phyloP scores from a whole-genome alignment of 1,139 yeast species.

The Ogataea hybrid region DNA sequence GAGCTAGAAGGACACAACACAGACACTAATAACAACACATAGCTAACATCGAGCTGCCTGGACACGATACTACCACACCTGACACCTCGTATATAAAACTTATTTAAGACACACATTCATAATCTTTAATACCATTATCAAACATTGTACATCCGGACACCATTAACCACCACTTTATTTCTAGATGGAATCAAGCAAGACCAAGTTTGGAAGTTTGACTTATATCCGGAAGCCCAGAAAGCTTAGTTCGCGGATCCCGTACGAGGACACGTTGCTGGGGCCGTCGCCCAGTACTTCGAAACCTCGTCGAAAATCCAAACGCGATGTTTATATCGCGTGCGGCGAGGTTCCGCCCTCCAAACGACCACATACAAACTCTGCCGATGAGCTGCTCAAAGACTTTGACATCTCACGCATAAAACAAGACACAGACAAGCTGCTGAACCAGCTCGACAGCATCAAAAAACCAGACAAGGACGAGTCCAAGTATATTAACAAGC shows the following conservation, averaged over 20 bases:
- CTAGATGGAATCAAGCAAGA: conserved; percentile 4
- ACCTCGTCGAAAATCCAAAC: conserved; percentile 1
- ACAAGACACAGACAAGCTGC: conserved; percentile 19
- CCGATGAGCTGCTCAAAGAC: conserved; percentile 17
- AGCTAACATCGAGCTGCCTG: neutral
- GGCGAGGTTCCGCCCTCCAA: conserved; percentile 4
- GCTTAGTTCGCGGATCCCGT: conserved; percentile 10
- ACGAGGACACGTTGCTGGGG: conserved; percentile 12
- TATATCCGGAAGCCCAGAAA: conserved; percentile 14
- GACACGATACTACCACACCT: neutral
- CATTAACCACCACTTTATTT: neutral
- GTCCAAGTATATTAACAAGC: conserved; percentile 19
- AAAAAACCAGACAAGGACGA: conserved; percentile 16
- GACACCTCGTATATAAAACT: neutral
- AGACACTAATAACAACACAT: neutral
- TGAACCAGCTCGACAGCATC: conserved; percentile 17
- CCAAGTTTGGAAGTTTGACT: conserved; percentile 11
- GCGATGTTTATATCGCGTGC: conserved; percentile 6
- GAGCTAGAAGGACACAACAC: conserved; percentile 32
- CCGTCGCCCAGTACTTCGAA: neutral
- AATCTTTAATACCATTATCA: neutral
- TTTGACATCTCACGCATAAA: conserved; percentile 19
- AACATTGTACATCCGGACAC: conserved; percentile 1
- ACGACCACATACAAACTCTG: conserved; percentile 3
- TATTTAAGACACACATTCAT: neutral